Conservation (phyloP, 2,329 filamentous ascomycete genomes). For the Plenodomus tracheiphilus region DNA sequence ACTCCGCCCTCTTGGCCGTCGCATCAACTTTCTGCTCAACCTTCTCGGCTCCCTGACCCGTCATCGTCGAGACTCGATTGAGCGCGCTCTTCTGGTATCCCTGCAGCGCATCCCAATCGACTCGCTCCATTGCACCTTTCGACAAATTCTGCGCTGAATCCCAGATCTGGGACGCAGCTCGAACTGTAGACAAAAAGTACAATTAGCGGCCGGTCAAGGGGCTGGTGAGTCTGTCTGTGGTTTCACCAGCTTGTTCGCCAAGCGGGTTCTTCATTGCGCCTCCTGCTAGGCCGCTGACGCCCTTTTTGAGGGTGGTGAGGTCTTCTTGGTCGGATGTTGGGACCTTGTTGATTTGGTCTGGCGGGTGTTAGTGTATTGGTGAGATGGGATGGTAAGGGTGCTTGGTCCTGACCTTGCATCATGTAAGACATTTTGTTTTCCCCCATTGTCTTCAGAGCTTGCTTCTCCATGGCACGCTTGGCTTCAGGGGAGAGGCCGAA, state of each 20-base stretch:
- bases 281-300: conserved; percentile 40
- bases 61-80: conserved; percentile 24
- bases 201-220: conserved; percentile 45
- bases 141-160: conserved; percentile 23
- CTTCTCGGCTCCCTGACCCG: conserved; percentile 11
- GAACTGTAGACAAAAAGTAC: conserved; percentile 21
- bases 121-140: conserved; percentile 11
- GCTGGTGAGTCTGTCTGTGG: conserved; percentile 39
- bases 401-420: conserved; percentile 37
- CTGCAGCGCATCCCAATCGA: conserved; percentile 15
- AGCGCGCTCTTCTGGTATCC: conserved; percentile 17
- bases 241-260: conserved; percentile 43
- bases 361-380: conserved; percentile 8
- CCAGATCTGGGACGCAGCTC: conserved; percentile 28
- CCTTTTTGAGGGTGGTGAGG: conserved; percentile 43
- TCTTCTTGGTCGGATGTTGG: conserved; percentile 44
- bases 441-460: conserved; percentile 56
- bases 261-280: conserved; percentile 42
- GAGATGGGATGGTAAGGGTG: neutral
- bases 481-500: conserved; percentile 53
- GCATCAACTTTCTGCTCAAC: conserved; percentile 5
- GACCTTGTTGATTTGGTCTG: conserved; percentile 46
- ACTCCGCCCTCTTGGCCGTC: conserved; percentile 7
- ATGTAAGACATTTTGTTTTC: conserved; percentile 54
- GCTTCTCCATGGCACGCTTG: conserved; percentile 52